Evolutionary conservation across 768 basidiomycete species (phyloP), one percentile per base, ranked within the genome.

Genomic region (Lactifluus hygrophoroides): DNA sequence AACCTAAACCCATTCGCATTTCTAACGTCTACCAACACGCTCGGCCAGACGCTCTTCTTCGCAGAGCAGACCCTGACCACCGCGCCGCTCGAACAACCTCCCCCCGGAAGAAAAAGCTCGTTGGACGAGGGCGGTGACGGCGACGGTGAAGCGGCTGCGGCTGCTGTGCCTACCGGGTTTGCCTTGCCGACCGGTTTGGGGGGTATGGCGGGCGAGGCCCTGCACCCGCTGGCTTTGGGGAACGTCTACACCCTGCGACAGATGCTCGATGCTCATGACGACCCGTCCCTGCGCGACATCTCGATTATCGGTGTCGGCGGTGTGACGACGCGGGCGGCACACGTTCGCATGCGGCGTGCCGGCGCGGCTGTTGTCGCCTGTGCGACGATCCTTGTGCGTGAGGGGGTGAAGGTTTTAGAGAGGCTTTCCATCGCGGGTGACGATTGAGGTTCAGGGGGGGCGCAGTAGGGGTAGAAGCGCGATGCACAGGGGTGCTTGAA

Each of bases 261-360:
- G 40, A 68, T 90, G 44, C 72, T 91, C 50, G 68, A 69, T 17
- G 68, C 72, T 35, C 68, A 69, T 47, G 74, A 74, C 27, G 75
- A 76, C 58, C 62, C 69, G 3, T 74, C 74, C 0, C 64, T 90
- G 38, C 69, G 68, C 28, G 65, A 72, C 2, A 79, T 91, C 54
- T 73, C 73, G 50, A 74, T 93, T 54, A 79, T 94, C 46, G 92
- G 90, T 2, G 85, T 86, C n/a, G 91, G 92, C 1, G 91, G 91
- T 5, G 88, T 91, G 17, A 84, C 80, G 2, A 79, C 79, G 21
- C 71, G 74, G 5, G 84, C 73, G 21, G 84, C 81, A 2, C 81
- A 77, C 13, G 68, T 71, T 52, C 76, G 91, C 54, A 93, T 93
- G 89, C 72, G 74, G n/a, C 73, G 74, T 46, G 88, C 82, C 10